Evolutionary conservation across 140 eudicot genomes (phyloP).

Genomic region (Cichorium intybus): DNA sequence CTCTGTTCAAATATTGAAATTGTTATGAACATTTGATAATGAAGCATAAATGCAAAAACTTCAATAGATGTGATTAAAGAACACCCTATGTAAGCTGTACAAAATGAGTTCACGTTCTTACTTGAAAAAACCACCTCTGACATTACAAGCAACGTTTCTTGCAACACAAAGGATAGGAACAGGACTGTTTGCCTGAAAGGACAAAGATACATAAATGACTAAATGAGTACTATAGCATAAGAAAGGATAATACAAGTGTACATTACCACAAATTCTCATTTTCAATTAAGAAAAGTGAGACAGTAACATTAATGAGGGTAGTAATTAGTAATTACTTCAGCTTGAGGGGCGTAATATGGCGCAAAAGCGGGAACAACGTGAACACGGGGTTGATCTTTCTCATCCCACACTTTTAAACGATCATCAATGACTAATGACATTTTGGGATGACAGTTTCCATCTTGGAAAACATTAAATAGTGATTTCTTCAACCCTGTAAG

Average conservation of each 20-base stretch:
- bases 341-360: slow-evolving; percentile 98
- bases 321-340: slow-evolving; percentile 57
- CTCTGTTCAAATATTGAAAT: slow-evolving; percentile 52
- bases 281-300: not conserved
- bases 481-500: slow-evolving; percentile 82
- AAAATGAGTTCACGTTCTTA: slow-evolving; percentile 36
- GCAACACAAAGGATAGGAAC: slow-evolving; percentile 94
- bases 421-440: slow-evolving; percentile 98
- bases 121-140: slow-evolving; percentile 98
- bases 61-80: slow-evolving; percentile 1
- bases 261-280: not conserved
- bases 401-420: slow-evolving; percentile 99
- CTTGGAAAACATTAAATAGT: slow-evolving; percentile 86
- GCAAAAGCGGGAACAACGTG: slow-evolving; percentile 99
- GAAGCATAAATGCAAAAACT: not conserved
- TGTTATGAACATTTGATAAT: slow-evolving; percentile 1
- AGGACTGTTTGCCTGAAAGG: slow-evolving; percentile 64
- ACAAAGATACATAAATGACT: slow-evolving; percentile 10
- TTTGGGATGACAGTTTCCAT: slow-evolving; percentile 94
- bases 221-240: slow-evolving; percentile 13
- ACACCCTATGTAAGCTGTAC: not conserved
- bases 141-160: slow-evolving; percentile 98
- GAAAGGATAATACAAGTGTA: slow-evolving; percentile 11
- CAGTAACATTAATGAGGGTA: not conserved
- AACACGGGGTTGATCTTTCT: slow-evolving; percentile 98